These are phyloP conservation scores for Coemansia sp. DNA, from an alignment of 192 early-diverging fungal genomes.

Conservation along the genomic window DNA sequence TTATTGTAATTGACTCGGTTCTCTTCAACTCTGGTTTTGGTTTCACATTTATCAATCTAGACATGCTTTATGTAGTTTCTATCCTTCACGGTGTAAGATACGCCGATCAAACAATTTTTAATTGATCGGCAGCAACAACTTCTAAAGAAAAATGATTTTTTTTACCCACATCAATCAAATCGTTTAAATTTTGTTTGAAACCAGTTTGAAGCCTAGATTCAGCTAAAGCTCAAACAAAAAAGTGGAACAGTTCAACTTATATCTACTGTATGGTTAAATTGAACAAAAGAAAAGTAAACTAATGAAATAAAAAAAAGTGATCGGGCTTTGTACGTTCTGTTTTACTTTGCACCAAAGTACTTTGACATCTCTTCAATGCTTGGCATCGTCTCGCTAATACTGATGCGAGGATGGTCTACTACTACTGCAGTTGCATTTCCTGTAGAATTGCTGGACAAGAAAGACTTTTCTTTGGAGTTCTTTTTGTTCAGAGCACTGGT, in stretches of 20 bases:
- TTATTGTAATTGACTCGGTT: no score
- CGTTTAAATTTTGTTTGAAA: neutral
- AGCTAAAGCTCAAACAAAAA: no score
- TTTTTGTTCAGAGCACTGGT: neutral
- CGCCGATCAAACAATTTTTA: slow-evolving; percentile 1
- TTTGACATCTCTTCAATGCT: slow-evolving; percentile 10
- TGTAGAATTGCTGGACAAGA: neutral
- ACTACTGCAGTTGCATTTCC: neutral
- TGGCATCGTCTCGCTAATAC: slow-evolving; percentile 3
- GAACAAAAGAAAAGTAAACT: no score
- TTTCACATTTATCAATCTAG: no score
- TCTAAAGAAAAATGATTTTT: neutral
- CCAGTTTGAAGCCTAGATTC: no score
- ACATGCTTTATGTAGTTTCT: no score
- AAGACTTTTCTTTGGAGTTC: neutral
- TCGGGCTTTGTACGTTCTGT: no score
- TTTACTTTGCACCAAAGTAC: neutral
- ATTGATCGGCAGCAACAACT: neutral
- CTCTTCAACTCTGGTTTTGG: no score
- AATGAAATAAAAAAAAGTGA: no score
- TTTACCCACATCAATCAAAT: neutral
- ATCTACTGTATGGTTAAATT: neutral
- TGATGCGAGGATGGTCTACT: neutral
- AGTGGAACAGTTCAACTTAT: neutral
- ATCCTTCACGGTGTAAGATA: neutral